Evolutionary conservation across 192 early-diverging fungal genomes (phyloP).

Genomic region (Coemansia sp.): DNA sequence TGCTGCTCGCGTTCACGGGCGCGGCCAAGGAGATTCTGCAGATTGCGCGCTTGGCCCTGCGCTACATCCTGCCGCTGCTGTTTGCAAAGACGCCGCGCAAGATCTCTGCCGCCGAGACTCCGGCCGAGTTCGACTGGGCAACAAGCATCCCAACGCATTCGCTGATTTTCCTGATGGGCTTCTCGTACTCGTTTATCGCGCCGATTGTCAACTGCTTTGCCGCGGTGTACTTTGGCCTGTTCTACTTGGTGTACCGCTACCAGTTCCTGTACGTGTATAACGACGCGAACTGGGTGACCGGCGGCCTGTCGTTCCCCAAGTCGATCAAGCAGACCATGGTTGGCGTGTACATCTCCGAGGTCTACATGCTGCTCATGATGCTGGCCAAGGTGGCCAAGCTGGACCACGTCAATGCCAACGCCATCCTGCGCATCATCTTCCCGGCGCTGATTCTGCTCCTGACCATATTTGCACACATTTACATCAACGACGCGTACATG

Average conservation of each 20-base stretch:
- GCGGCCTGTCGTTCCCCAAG: conserved; percentile 68
- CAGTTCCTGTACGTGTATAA: conserved; percentile 82
- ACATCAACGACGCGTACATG: conserved; percentile 61
- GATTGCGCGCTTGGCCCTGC: conserved; percentile 61
- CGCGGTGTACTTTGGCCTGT: conserved; percentile 71
- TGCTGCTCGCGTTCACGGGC: conserved; percentile 70
- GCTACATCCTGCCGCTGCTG: conserved; percentile 58
- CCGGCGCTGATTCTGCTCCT: conserved; percentile 52
- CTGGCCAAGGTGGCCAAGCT: conserved; percentile 53
- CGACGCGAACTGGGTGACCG: conserved; percentile 56
- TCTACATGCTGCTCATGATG: conserved; percentile 75
- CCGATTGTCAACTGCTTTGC: conserved; percentile 83
- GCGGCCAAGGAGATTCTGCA: conserved; percentile 74
- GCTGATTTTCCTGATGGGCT: conserved; percentile 72
- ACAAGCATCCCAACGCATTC: conserved; percentile 67
- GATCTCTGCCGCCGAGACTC: conserved; percentile 57
- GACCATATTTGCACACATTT: conserved; percentile 55
- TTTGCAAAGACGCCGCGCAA: conserved; percentile 75
- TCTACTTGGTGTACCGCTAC: conserved; percentile 77
- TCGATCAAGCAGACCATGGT: conserved; percentile 63
- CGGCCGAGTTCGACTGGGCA: conserved; percentile 61
- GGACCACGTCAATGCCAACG: conserved; percentile 37
- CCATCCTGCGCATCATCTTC: conserved; percentile 52
- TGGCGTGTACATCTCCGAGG: conserved; percentile 74
- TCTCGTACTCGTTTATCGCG: conserved; percentile 76